These are phyloP conservation scores for Penicillium salamii DNA, from an alignment of 495 filamentous ascomycete genomes.

Conservation along the genomic window DNA sequence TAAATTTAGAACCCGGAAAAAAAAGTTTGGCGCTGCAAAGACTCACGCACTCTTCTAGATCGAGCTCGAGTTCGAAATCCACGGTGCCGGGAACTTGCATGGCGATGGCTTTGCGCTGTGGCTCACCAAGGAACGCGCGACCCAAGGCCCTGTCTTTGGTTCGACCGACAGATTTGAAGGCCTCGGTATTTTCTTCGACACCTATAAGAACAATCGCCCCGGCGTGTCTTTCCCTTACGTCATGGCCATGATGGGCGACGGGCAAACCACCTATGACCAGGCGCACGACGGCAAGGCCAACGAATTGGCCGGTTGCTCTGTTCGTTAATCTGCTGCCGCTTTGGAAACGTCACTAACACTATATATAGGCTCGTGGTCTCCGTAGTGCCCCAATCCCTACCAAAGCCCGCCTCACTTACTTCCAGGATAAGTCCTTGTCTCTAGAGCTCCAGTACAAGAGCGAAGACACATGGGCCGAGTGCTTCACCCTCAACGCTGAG, in stretches of 20 bases:
- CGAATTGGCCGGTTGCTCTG: conserved; percentile 91
- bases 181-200: conserved; percentile 95
- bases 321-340: conserved; percentile 29
- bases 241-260: conserved; percentile 97
- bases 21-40: not conserved
- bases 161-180: conserved; percentile 87
- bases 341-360: not conserved
- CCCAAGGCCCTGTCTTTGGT: conserved; percentile 83
- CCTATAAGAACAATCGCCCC: conserved; percentile 99
- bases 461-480: conserved; percentile 83
- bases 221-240: conserved; percentile 95
- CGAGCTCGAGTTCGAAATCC: conserved; percentile 91
- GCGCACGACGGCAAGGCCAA: conserved; percentile 91
- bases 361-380: conserved; percentile 72
- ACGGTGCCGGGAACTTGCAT: conserved; percentile 78
- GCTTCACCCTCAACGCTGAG: conserved; percentile 67
- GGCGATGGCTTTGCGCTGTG: conserved; percentile 98
- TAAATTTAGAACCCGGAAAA: conserved; percentile 26
- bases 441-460: conserved; percentile 92
- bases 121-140: conserved; percentile 90
- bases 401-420: conserved; percentile 87
- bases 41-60: conserved; percentile 51
- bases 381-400: conserved; percentile 75
- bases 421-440: conserved; percentile 89
- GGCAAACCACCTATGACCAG: conserved; percentile 85